Percentiles rank a stretch among this genome's conserved stretches.
These are phyloP conservation scores for Torulaspora delbrueckii DNA, from an alignment of 805 yeast species.

Conservation along the genomic window DNA sequence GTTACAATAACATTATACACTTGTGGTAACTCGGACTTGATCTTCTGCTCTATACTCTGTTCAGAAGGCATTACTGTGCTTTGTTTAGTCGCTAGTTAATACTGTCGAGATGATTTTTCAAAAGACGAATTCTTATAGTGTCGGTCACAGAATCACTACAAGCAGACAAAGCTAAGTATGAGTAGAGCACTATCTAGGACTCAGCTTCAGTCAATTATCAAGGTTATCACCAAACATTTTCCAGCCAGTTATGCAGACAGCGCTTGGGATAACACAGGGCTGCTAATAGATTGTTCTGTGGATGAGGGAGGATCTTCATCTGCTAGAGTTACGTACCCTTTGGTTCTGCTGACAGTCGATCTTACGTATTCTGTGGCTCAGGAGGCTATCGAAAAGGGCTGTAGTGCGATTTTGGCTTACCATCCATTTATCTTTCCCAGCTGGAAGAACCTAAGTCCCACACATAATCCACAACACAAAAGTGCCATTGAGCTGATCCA, in stretches of 20 bases:
- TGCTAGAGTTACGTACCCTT: conserved; percentile 22
- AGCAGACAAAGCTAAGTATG: conserved; percentile 13
- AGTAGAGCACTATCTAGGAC: conserved; percentile 23
- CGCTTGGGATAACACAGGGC: conserved; percentile 94
- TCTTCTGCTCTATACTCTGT: conserved; percentile 25
- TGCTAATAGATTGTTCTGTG: conserved; percentile 65
- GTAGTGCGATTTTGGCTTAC: conserved; percentile 71
- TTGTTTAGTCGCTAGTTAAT: neutral
- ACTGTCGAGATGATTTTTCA: neutral
- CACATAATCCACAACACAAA: conserved; percentile 69
- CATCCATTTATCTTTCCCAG: conserved; percentile 94
- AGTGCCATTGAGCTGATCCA: conserved; percentile 69
- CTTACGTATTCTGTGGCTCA: conserved; percentile 76
- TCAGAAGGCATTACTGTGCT: conserved; percentile 18
- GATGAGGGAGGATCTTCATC: conserved; percentile 20
- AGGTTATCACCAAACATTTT: conserved; percentile 63
- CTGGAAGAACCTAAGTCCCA: conserved; percentile 62
- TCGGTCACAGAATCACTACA: neutral
- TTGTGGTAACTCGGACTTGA: conserved; percentile 25
- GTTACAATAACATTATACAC: conserved; percentile 34
- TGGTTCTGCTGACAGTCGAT: conserved; percentile 70
- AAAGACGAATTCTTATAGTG: neutral
- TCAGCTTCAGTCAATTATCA: conserved; percentile 44
- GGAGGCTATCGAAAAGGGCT: conserved; percentile 62
- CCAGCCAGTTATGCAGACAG: conserved; percentile 79